phyloP scores from a whole-genome alignment of 2,329 filamentous ascomycete species.

The Epichloe sylvatica region DNA sequence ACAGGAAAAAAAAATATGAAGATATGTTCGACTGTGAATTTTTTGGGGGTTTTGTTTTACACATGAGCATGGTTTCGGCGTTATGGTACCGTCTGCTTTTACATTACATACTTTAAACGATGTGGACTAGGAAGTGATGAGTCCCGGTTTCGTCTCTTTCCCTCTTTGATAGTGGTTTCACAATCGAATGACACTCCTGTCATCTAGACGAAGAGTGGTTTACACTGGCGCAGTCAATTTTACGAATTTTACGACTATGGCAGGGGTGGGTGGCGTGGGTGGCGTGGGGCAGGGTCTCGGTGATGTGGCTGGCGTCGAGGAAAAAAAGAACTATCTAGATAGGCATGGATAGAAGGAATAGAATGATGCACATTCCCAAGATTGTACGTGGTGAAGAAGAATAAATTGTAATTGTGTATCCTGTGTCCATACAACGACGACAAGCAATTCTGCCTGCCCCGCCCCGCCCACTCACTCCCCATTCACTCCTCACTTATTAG shows the following conservation, averaged over 20 bases:
- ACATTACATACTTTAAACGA: neutral
- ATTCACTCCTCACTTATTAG: too few species aligned
- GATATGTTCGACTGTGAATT: neutral
- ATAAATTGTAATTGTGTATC: too few species aligned
- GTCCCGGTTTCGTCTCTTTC: neutral
- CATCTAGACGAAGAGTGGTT: neutral
- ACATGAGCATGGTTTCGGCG: neutral
- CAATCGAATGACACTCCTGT: neutral
- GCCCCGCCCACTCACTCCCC: too few species aligned
- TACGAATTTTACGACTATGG: neutral
- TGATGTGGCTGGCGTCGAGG: neutral
- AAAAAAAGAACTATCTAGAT: neutral
- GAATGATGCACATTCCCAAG: neutral
- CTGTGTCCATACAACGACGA: too few species aligned
- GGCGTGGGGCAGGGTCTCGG: too few species aligned
- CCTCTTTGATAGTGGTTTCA: neutral
- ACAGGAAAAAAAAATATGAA: neutral
- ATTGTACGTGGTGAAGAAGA: neutral
- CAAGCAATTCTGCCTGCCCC: too few species aligned
- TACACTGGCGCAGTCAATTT: neutral
- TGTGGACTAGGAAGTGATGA: too few species aligned
- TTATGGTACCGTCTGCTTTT: neutral
- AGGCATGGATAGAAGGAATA: neutral
- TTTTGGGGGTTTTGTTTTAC: neutral
- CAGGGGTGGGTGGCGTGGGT: neutral